phyloP scores from a whole-genome alignment of 495 filamentous ascomycete genomes.

The Parathielavia appendiculata region DNA sequence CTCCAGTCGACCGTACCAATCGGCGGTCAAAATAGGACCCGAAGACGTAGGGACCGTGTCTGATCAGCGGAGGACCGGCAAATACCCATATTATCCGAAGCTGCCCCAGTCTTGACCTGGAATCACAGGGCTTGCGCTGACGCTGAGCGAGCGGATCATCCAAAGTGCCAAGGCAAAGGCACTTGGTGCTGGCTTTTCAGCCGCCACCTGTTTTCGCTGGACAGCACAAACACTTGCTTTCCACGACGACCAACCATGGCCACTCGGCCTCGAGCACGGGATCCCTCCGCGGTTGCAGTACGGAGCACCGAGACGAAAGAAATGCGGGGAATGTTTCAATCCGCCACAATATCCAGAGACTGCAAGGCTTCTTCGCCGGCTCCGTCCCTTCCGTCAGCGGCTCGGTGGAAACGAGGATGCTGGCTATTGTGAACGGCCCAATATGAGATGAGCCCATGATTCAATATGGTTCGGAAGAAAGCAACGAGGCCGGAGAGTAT shows the following conservation, averaged over 20 bases:
- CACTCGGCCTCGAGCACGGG: background rate
- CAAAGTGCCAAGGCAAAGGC: conserved; percentile 32
- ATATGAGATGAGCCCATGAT: conserved; percentile 18
- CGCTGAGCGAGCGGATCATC: conserved; percentile 14
- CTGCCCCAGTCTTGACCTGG: conserved; percentile 17
- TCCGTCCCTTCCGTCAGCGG: background rate
- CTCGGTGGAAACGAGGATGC: conserved; percentile 5
- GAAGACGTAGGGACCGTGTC: conserved; percentile 9
- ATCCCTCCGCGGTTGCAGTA: conserved; percentile 17
- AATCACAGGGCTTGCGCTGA: conserved; percentile 13
- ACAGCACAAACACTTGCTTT: background rate
- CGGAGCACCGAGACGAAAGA: conserved; percentile 6
- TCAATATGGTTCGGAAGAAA: conserved; percentile 32
- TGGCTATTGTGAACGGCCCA: conserved; percentile 18
- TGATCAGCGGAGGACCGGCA: conserved; percentile 23
- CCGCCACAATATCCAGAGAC: conserved; percentile 11
- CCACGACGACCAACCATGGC: conserved; percentile 4
- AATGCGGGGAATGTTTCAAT: conserved; percentile 22
- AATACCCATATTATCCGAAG: conserved; percentile 37
- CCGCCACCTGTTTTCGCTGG: background rate
- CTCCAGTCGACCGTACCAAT: conserved; percentile 20
- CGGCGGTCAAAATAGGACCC: conserved; percentile 19
- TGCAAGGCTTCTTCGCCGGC: conserved; percentile 5
- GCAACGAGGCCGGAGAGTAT: conserved; percentile 25
- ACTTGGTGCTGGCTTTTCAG: conserved; percentile 10